Base-by-base conservation (phyloP, 2,329 filamentous ascomycete genomes). In the Hypoxylon sp. region DNA sequence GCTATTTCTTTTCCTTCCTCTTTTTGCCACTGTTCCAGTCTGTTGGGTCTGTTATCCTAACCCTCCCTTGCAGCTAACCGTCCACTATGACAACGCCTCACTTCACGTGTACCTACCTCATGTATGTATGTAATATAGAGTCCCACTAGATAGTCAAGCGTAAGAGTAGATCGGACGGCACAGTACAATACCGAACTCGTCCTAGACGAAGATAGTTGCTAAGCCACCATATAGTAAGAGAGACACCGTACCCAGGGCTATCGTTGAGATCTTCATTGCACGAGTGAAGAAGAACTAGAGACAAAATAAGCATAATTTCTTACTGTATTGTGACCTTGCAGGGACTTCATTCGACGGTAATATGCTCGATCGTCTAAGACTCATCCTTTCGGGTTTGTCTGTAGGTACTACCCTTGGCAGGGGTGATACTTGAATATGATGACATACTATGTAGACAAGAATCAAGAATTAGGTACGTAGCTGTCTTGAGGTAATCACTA, bases 201-300 rank as follows among this genome's bases (percentile, higher is more conserved):
- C 31, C 31, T 58, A 24, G 53, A 65, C 57, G 59, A 62, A 57
- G 47, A 59, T 67, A 59, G 57, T 22, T 54, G 46, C 67, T 62
- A 39, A 70, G 67, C 67, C 63, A 59, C 64, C 47, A 17, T 33
- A 54, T 22, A 26, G 17, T 42, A n/a, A 6, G 44, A 46, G 35
- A 37, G 51, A 46, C 39, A 17, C 19, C 39, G 42, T n/a, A 24
- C 6, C 24, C 17, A 33, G 33, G 13, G 26, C 29, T 31, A 44
- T 47, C 14, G 64, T n/a, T 37, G 11, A 24, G 52, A 62, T 59
- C 42, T 44, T 48, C 47, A 51, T 17, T 47, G 31, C 33, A 59
- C n/a, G 46, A 22, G 3, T 35, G 22, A 31, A 59, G 0, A 26
- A 8, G 17, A 44, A 37, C 10, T 47, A 51, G 29, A 53, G 13